Percentiles rank a stretch among this genome's conserved stretches.
phyloP scores from a whole-genome alignment of 371 early-diverging fungal species.

The Dinochytrium kinnereticum region DNA sequence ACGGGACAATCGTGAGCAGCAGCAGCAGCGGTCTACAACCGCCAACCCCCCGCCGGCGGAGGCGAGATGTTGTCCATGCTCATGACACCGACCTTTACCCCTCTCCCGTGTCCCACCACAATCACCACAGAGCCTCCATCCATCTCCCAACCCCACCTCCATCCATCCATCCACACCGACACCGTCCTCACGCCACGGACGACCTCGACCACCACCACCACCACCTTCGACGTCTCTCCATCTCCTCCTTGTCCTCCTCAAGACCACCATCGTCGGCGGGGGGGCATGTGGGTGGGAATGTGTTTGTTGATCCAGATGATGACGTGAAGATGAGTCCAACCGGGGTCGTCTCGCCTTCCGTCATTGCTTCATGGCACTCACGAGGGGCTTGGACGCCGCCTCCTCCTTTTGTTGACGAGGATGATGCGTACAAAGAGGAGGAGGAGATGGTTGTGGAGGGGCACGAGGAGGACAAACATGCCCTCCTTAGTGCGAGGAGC shows the following conservation, averaged over 20 bases:
- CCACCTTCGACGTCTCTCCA: slow-evolving; percentile 1
- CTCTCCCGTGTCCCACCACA: neutral
- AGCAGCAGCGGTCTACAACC: neutral
- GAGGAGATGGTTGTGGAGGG: too few relatives aligned
- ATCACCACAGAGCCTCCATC: neutral
- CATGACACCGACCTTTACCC: neutral
- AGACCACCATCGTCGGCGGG: neutral
- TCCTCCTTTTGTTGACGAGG: too few relatives aligned
- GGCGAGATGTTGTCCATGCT: too few relatives aligned
- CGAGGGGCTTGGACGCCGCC: neutral
- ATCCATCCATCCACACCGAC: neutral
- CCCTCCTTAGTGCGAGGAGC: too few relatives aligned
- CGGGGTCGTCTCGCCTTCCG: neutral
- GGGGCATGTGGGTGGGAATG: neutral
- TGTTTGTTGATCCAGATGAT: slow-evolving; percentile 14
- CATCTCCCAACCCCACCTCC: slow-evolving; percentile 2
- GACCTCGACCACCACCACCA: neutral
- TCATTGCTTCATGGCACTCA: too few relatives aligned
- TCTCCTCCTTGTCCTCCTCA: neutral
- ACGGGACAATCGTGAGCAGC: neutral
- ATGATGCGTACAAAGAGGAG: too few relatives aligned
- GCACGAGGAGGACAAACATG: too few relatives aligned
- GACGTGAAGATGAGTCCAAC: slow-evolving; percentile 7
- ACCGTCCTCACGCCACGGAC: neutral
- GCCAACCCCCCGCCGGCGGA: too few relatives aligned